phyloP scores from a whole-genome alignment of 768 basidiomycete genomes.

The Lentinula sp. region DNA sequence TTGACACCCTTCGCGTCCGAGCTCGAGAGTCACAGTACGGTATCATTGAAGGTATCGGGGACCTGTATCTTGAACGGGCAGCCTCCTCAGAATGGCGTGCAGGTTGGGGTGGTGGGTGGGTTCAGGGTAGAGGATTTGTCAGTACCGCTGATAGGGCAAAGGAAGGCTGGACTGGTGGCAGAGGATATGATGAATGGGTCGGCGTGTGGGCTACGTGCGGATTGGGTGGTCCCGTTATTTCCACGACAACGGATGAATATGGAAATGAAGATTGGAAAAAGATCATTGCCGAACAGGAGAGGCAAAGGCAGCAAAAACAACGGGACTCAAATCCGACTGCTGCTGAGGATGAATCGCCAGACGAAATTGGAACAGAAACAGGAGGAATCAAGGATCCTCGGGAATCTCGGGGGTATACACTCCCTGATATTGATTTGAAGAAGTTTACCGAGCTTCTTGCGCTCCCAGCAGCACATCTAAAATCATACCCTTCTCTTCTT shows the following conservation, averaged over 20 bases:
- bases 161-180: not conserved
- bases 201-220: not conserved
- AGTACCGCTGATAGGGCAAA: not conserved
- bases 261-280: constrained; percentile 2
- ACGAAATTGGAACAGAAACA: constrained; percentile 75
- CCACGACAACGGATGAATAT: not conserved
- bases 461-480: constrained; percentile 74
- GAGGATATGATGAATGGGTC: constrained; percentile 1
- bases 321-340: constrained; percentile 16
- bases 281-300: not conserved
- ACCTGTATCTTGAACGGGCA: constrained; percentile 82
- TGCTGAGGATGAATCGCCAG: constrained; percentile 81
- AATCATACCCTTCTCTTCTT: constrained; percentile 65
- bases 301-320: not conserved
- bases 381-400: constrained; percentile 77
- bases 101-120: not conserved
- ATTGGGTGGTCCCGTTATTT: not conserved
- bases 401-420: constrained; percentile 33
- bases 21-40: constrained; percentile 76
- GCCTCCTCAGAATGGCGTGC: constrained; percentile 62
- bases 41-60: constrained; percentile 80
- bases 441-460: constrained; percentile 51
- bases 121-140: not conserved
- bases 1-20: constrained; percentile 80
- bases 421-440: constrained; percentile 55